Base-by-base conservation (phyloP, 2,329 filamentous ascomycete species). In the Leptographium flavum region DNA sequence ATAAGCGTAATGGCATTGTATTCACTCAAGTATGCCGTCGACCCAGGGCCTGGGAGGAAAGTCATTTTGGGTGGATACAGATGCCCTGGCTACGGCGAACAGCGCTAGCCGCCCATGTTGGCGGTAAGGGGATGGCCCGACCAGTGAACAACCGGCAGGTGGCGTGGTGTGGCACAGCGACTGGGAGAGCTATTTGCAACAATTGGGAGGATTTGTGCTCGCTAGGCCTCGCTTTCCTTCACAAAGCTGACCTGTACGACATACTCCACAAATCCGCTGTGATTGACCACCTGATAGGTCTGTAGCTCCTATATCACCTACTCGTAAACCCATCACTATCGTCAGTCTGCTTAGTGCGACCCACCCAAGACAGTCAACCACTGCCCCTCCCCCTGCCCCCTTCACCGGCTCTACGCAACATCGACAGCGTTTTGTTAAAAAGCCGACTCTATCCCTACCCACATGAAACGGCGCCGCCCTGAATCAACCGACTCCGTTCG, bases 41-140 rank as follows among this genome's bases (percentile, higher is more conserved):
- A n/a, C n/a, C n/a, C n/a, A n/a, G n/a, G n/a, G n/a, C n/a, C n/a
- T n/a, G n/a, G n/a, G n/a, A n/a, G n/a, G n/a, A n/a, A n/a, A n/a
- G n/a, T n/a, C n/a, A n/a, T n/a, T n/a, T n/a, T n/a, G n/a, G n/a
- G n/a, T n/a, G n/a, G n/a, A n/a, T n/a, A n/a, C n/a, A n/a, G n/a
- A 53, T 55, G 54, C 56, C 52, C 56, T 55, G 25, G 13, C 17
- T 22, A 6, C 35, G 9, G 39, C 28, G 17, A 30, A 23, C 11
- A 17, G 21, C 40, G 25, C 14, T 42, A 42, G 22, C 22, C 40
- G 30, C 30, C 30, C 30, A 17, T n/a, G 30, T 30, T 33, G 40
- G 39, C 30, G 28, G 30, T 21, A 23, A 33, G 40, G 30, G 14
- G 11, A 25, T 33, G 40, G n/a, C 25, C 37, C 23, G 37, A 21